Base-by-base conservation (phyloP, 2,329 filamentous ascomycete species). In the Dactylellina haptotyla region DNA sequence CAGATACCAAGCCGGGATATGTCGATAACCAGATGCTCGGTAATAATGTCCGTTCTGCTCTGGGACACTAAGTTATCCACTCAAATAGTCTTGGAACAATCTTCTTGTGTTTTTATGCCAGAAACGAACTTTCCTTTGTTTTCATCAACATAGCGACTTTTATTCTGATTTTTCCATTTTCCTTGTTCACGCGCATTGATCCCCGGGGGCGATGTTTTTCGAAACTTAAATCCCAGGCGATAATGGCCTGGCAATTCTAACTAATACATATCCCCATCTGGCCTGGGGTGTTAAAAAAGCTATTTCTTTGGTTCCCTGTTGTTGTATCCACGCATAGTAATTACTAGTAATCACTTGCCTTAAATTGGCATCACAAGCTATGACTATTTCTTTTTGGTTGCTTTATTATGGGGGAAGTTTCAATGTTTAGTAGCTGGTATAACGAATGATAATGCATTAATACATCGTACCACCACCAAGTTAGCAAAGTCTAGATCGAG, bases 31-130 rank as follows among this genome's bases (percentile, higher is more conserved):
- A 34, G 16, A 51, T 59, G 48, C 28, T 64, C 10, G 45, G 59
- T 4, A 61, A 26, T 26, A 56, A 51, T 25, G 39, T 69, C 41
- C 64, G 48, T 10, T 48, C 67, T 23, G 67, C 45, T 46, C 26
- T 72, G 9, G 67, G 67, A 28, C 59, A 65, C 18, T 73, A 66
- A 34, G 30, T 48, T 18, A 30, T 28, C n/a, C 16, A 4, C 23
- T 30, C 4, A 4, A 37, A 18, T 34, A 4, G 26, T 51, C 32
- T 32, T 30, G 30, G 14, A 8, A 54, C 50, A 32, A 54, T 54
- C 63, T 54, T 63, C 57, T 12, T 63, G 57, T 70, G 46, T 51
- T 46, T 26, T 23, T 37, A 59, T 26, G 56, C 54, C 25, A 39
- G 16, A 46, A 6, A 18, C 30, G 45, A 53, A 30, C 20, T 37